These are phyloP conservation scores for Nidularia pulvinata DNA, from an alignment of 768 basidiomycete genomes.

Conservation along the genomic window DNA sequence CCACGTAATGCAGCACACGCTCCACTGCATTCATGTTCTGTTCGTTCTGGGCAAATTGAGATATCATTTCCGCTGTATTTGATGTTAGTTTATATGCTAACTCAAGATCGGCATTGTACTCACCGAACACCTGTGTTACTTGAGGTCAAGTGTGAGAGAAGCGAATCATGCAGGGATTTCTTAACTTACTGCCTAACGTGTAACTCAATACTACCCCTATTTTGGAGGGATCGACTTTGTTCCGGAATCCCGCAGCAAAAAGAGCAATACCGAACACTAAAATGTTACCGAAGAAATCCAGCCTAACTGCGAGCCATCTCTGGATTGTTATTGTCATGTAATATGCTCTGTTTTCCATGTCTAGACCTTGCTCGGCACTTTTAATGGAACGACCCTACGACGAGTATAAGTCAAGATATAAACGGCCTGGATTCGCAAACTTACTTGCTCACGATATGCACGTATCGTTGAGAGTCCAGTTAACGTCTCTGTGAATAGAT, in stretches of 20 bases:
- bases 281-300: conserved; percentile 67
- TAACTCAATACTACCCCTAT: conserved; percentile 64
- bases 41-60: conserved; percentile 58
- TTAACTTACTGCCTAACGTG: conserved; percentile 43
- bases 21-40: conserved; percentile 78
- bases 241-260: conserved; percentile 66
- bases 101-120: conserved; percentile 13
- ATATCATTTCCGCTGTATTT: conserved; percentile 48
- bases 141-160: neutral
- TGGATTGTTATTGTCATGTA: conserved; percentile 67
- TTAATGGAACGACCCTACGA: conserved; percentile 41
- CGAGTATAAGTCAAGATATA: neutral
- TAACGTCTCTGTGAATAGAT: conserved; percentile 43
- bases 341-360: conserved; percentile 63
- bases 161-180: neutral
- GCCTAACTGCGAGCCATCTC: conserved; percentile 60
- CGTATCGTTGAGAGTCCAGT: conserved; percentile 66
- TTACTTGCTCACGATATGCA: conserved; percentile 55
- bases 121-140: conserved; percentile 58
- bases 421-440: conserved; percentile 1
- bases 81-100: neutral
- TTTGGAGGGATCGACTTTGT: conserved; percentile 54
- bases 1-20: conserved; percentile 66
- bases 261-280: conserved; percentile 71
- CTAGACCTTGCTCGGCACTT: conserved; percentile 51